Evolutionary conservation across 1,284 basidiomycete genomes (phyloP), one percentile per base, ranked within the genome.

Genomic region (Volvariella volvacea): DNA sequence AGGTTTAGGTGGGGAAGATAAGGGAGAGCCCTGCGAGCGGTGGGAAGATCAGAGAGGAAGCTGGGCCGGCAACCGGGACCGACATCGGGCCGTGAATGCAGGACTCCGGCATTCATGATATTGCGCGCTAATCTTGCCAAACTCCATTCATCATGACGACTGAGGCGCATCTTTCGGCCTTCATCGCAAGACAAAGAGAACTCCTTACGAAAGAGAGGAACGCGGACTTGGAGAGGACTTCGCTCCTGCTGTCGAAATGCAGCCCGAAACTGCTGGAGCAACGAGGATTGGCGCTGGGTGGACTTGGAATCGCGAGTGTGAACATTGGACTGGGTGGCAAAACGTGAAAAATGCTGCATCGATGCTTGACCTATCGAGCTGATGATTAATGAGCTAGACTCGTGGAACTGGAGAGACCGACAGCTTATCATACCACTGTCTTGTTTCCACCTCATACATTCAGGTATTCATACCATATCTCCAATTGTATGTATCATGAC

Each of bases 241-340:
- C 84, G 4, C 71, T 95, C 8, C 65, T 95, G 22, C 74, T 93
- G 33, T 86, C 88, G 3, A 91, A 91, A 49, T 92, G 89, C 57
- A 75, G 84, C 3, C 86, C 87, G 0, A 91, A 83, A 55, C 67
- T 94, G 9, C 74, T 97, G 14, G 92, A 96, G 61, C 83, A 88
- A 52, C 85, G 89, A 53, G 93, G 93, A 1, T 69, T 97, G 3
- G 84, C 89, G 1, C 63, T 96, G 0, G 77, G 79, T 22, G 81
- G 83, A 22, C 69, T 97, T 7, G 81, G 85, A 0, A 71, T 92
- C 1, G 71, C 76, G 1, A 74, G 73, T 16, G 72, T 92, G 19
- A 79, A 76, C 39, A 74, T 95, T 21, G 93, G 92, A 1, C 71
- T 96, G 1, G 93, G 92, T 21, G 92, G 91, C 19, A 95, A 94